Conservation (phyloP, 2,329 filamentous ascomycete species). For the Nannizzia gypsea region DNA sequence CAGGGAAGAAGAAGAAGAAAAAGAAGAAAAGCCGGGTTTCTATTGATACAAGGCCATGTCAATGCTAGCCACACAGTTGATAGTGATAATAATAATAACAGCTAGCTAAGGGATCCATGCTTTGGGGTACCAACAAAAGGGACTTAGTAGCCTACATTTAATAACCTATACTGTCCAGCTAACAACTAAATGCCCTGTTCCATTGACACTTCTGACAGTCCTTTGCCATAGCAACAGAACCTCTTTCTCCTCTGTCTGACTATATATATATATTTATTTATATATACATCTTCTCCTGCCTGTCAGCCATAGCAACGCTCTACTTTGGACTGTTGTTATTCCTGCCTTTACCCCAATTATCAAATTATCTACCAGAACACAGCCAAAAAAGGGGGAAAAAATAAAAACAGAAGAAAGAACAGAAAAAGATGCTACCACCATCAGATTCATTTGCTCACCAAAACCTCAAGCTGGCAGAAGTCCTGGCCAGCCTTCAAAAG, state of each 20-base stretch:
- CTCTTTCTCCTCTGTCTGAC: background rate
- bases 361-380: background rate
- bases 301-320: background rate
- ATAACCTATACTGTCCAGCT: no score
- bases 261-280: background rate
- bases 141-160: background rate
- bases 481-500: constrained; percentile 15
- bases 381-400: no score
- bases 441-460: constrained; percentile 22
- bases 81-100: background rate
- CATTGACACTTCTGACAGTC: background rate
- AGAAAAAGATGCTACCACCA: constrained; percentile 20
- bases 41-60: background rate
- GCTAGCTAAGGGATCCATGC: background rate
- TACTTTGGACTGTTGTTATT: no score
- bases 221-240: background rate
- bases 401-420: background rate
- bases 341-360: background rate
- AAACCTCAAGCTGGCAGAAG: constrained; percentile 20
- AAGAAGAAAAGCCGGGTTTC: background rate
- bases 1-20: background rate
- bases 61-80: background rate
- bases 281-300: background rate
- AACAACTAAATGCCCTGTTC: no score
- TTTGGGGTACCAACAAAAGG: background rate